A percentile compares a stretch with the other conserved stretches of the same genome.
phyloP scores from a whole-genome alignment of 768 basidiomycete species.

The Galerina marginata region DNA sequence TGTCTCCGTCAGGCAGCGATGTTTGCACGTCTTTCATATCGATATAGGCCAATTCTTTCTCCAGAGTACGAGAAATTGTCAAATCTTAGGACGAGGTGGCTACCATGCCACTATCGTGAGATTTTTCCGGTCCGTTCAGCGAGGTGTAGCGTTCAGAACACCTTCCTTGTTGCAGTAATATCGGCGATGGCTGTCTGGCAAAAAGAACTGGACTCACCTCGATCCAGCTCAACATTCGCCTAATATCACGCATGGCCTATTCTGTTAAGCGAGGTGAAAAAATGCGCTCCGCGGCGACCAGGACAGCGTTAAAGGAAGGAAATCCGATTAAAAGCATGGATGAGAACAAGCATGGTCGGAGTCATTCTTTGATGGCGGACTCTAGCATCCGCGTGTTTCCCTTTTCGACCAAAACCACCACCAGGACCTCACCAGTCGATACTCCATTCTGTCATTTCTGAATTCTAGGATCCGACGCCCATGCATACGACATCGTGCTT shows the following conservation, averaged over 20 bases:
- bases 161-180: no score
- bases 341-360: slow-evolving; percentile 3
- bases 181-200: no score
- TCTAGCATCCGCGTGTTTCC: slow-evolving; percentile 9
- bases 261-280: neutral
- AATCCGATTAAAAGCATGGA: neutral
- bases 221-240: neutral
- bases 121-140: slow-evolving; percentile 5
- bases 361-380: slow-evolving; percentile 1
- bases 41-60: neutral
- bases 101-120: neutral
- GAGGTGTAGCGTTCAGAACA: neutral
- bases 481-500: neutral
- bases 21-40: neutral
- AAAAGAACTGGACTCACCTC: no score
- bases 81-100: no score
- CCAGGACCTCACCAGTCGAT: slow-evolving; percentile 1
- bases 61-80: no score
- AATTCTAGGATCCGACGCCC: no score
- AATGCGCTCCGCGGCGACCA: slow-evolving; percentile 4
- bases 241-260: neutral
- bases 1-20: slow-evolving; percentile 4
- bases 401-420: slow-evolving; percentile 13
- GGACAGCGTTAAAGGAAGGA: slow-evolving; percentile 1
- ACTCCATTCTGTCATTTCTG: no score